Percentiles rank a stretch among this genome's conserved stretches.
Evolutionary conservation across 1,284 basidiomycete genomes (phyloP).

Genomic region (Microbotryum violaceum): DNA sequence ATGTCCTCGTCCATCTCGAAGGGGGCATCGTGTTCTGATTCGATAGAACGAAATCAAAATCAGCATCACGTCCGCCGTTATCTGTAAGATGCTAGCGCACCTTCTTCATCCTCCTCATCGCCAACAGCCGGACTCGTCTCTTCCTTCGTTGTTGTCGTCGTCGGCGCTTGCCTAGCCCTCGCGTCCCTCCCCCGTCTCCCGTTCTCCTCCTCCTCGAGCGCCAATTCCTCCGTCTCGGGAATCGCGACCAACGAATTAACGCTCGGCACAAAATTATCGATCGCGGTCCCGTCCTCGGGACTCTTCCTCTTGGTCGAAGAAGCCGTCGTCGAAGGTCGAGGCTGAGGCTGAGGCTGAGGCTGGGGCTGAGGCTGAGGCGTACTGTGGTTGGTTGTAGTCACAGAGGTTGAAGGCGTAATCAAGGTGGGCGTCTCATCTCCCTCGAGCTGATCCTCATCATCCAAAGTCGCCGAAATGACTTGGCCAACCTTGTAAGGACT

Average conservation of each 20-base stretch:
- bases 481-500: background rate
- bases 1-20: constrained; percentile 37
- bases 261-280: constrained; percentile 9
- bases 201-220: background rate
- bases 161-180: background rate
- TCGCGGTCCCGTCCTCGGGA: constrained; percentile 1
- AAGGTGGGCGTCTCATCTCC: background rate
- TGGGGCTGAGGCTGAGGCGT: background rate
- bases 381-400: too few species aligned
- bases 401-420: background rate
- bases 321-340: background rate
- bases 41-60: background rate
- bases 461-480: constrained; percentile 13
- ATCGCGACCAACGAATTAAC: constrained; percentile 18
- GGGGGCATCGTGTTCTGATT: constrained; percentile 12
- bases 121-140: background rate
- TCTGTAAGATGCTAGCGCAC: too few species aligned
- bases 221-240: constrained; percentile 27
- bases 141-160: background rate
- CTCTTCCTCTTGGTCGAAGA: background rate
- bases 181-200: background rate
- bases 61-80: too few species aligned
- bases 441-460: constrained; percentile 1
- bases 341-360: background rate
- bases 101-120: too few species aligned